Base-by-base conservation (phyloP, 2,329 filamentous ascomycete genomes). In the Aureobasidium zeae region DNA sequence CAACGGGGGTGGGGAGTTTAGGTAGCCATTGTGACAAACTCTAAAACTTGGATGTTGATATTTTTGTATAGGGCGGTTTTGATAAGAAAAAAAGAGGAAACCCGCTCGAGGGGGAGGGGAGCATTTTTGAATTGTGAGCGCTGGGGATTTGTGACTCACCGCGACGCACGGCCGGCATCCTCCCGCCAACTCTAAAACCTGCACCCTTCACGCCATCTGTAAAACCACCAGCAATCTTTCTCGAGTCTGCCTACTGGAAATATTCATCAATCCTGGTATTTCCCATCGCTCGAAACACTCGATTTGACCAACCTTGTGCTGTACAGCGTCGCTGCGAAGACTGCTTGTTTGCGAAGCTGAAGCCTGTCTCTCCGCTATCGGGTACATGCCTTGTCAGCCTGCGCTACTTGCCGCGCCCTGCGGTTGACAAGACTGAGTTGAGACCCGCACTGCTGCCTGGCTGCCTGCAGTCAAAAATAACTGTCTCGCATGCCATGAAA, bases 1-100 rank as follows among this genome's bases (percentile, higher is more conserved):
- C 44, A 35, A 39, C 42, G 42, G 32, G 28, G 33, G 13, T 26
- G 34, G 44, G 33, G 44, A 19, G 36, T 35, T 42, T 48, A 50
- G 31, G 38, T 46, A 48, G 48, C 46, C 48, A 50, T 50, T 5
- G 16, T 48, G 41, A 26, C n/a, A n/a, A n/a, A 3, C 34, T 29
- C 39, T 29, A 33, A 43, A 43, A 26, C 30, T 16, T 43, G 38
- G 10, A 34, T 17, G 9, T n/a, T 31, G 11, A 12, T 33, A 15
- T 19, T 31, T 26, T 41, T 7, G 24, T 9, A 15, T 20, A 32
- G 26, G 24, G 28, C 37, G 26, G n/a, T n/a, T n/a, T n/a, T 32
- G 31, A 8, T 32, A 20, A 24, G 20, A 13, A 13, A 41, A 16
- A 11, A n/a, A 19, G 28, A 13, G 28, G 19, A 21, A 39, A 30